Evolutionary conservation across 2,329 filamentous ascomycete genomes (phyloP), one percentile per base, ranked within the genome.

Genomic region (Corinectria fuckeliana): DNA sequence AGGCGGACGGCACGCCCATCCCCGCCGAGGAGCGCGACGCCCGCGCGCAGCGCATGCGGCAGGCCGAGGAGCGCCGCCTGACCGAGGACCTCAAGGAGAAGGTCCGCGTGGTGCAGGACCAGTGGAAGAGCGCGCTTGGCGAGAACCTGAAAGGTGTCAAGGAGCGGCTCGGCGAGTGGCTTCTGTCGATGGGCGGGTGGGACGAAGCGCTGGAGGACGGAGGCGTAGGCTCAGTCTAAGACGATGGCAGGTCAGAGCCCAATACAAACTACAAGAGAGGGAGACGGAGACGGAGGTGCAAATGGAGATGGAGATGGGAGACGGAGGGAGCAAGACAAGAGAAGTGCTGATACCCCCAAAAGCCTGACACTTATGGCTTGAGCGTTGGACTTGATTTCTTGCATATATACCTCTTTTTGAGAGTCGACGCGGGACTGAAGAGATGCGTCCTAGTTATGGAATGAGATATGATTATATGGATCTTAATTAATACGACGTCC

Each of bases 71-170:
- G 70, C 78, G 80, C 32, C 78, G 85, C 55, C 77, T 97, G 71
- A 97, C 93, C 6, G 88, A 89, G 48, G 94, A 97, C 71, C 77
- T 98, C 66, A 95, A 98, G 78, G 94, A 97, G 71, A 96, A 96
- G 77, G 95, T 97, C 2, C 86, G 89, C 28, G 87, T 93, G 63
- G 91, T 98, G 30, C 93, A 97, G 76, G 90, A 92, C 54, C 92
- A 96, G 77, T 98, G 95, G 94, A 82, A 85, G 32, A 91, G 92
- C 69, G 93, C 91, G 5, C 80, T 98, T n/a, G 94, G 93, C 1
- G 88, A 88, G 62, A 86, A 88, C 55, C 83, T 98, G 67, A 85
- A 85, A 61, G 84, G 81, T 14, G 88, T 93, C 62, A 94, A 91
- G 76, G 86, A 88, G 72, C 81, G 90, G 51, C 89, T 97, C 0